Evolutionary conservation across 2,329 filamentous ascomycete genomes (phyloP).

Genomic region (Daldinia sp.): DNA sequence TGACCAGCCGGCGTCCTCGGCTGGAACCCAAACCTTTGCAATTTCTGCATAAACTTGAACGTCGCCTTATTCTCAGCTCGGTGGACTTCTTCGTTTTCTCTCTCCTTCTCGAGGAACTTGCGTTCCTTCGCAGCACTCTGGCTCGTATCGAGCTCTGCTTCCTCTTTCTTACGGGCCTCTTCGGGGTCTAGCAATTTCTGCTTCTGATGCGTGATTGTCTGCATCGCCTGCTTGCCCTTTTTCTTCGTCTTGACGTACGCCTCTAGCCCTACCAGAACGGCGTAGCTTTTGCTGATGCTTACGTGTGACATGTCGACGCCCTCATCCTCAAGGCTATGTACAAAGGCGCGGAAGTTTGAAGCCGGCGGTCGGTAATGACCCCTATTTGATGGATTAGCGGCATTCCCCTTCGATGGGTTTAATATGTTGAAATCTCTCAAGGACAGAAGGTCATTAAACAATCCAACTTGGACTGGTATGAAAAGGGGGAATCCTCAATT

Average conservation of each 20-base stretch:
- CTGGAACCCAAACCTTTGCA: conserved; percentile 53
- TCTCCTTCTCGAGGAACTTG: conserved; percentile 52
- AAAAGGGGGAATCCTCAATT: neutral
- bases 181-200: conserved; percentile 70
- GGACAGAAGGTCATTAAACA: no score
- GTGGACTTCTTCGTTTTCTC: conserved; percentile 40
- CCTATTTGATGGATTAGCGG: neutral
- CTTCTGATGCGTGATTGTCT: conserved; percentile 60
- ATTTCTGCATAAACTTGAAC: conserved; percentile 52
- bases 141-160: conserved; percentile 67
- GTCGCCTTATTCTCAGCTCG: conserved; percentile 50
- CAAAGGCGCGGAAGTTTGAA: conserved; percentile 83
- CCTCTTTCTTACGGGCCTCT: conserved; percentile 63
- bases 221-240: conserved; percentile 65
- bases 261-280: conserved; percentile 83
- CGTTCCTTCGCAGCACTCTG: conserved; percentile 65
- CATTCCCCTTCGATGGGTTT: no score
- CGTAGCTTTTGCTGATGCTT: conserved; percentile 82
- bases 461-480: no score
- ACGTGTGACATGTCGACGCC: conserved; percentile 83
- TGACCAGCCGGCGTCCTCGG: conserved; percentile 41
- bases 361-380: conserved; percentile 89
- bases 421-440: no score
- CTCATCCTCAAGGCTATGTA: conserved; percentile 73
- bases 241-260: conserved; percentile 75